Evolutionary conservation across 257 asterid species (phyloP).

Genomic region (Cinchona pubescens): DNA sequence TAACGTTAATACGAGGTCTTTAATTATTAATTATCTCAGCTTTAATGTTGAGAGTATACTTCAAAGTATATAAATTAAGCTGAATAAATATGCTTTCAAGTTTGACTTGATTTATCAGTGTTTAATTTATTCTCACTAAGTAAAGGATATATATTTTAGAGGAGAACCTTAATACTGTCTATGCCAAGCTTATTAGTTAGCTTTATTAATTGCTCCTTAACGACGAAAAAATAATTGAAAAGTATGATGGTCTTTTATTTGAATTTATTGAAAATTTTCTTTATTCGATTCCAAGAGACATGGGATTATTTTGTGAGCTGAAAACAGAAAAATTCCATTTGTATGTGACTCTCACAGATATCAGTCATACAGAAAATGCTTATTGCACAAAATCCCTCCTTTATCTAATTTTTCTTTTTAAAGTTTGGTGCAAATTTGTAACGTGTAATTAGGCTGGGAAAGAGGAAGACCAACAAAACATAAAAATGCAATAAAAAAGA

Average conservation of each 20-base stretch:
- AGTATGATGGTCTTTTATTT: no score
- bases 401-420: not conserved
- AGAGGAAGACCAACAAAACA: not conserved
- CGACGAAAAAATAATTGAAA: no score
- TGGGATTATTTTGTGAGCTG: not conserved
- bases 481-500: not conserved
- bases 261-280: not conserved
- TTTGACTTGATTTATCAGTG: slow-evolving; percentile 19
- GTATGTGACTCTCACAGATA: not conserved
- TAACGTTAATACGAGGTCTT: not conserved
- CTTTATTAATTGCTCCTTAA: no score
- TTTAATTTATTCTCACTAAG: slow-evolving; percentile 17
- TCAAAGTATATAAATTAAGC: no score
- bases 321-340: not conserved
- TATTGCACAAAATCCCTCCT: not conserved
- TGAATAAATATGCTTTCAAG: not conserved
- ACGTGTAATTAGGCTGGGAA: not conserved
- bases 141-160: slow-evolving; percentile 23
- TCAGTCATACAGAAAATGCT: no score
- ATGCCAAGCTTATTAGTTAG: slow-evolving; percentile 22
- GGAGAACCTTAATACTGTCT: slow-evolving; percentile 9
- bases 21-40: not conserved
- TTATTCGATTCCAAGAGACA: not conserved
- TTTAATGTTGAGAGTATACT: not conserved
- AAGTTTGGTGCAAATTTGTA: not conserved